These are phyloP conservation scores for Albizia julibrissin DNA, from an alignment of 306 rosid genomes.

Conservation along the genomic window DNA sequence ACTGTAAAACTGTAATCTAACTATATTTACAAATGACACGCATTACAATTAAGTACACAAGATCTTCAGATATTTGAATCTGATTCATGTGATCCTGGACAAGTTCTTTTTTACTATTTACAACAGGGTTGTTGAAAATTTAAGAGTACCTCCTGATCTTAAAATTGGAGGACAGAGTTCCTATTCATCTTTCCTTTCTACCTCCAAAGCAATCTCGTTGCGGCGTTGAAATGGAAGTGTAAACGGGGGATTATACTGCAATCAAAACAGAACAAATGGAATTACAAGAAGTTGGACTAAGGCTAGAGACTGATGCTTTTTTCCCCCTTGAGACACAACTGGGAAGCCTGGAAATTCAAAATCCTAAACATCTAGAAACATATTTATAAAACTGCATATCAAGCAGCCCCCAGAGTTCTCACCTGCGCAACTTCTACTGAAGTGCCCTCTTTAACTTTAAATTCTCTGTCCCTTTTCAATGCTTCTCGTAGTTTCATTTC, in stretches of 20 bases:
- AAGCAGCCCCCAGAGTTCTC: conserved; percentile 20
- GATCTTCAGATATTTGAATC: conserved; percentile 21
- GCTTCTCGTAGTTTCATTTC: conserved; percentile 66
- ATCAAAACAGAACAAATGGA: conserved; percentile 31
- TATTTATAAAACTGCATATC: not conserved
- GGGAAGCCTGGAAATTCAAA: not conserved
- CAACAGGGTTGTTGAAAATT: conserved; percentile 27
- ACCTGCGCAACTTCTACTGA: conserved; percentile 86
- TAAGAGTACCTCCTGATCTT: conserved; percentile 25
- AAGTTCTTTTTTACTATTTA: conserved; percentile 22
- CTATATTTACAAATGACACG: conserved; percentile 28
- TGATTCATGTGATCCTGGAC: conserved; percentile 8
- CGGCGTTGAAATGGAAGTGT: conserved; percentile 98
- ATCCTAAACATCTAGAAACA: not conserved
- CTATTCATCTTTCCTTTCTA: conserved; percentile 63
- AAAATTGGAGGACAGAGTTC: conserved; percentile 21
- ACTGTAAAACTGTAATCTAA: not conserved
- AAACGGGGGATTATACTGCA: conserved; percentile 97
- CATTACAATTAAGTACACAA: conserved; percentile 20
- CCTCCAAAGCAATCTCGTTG: conserved; percentile 90
- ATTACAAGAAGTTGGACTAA: conserved; percentile 6
- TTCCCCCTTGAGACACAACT: not conserved
- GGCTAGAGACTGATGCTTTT: conserved; percentile 1
- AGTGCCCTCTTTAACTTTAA: conserved; percentile 64
- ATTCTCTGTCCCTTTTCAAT: conserved; percentile 56